phyloP scores from a whole-genome alignment of 768 basidiomycete genomes.

The Russula ochroleuca region DNA sequence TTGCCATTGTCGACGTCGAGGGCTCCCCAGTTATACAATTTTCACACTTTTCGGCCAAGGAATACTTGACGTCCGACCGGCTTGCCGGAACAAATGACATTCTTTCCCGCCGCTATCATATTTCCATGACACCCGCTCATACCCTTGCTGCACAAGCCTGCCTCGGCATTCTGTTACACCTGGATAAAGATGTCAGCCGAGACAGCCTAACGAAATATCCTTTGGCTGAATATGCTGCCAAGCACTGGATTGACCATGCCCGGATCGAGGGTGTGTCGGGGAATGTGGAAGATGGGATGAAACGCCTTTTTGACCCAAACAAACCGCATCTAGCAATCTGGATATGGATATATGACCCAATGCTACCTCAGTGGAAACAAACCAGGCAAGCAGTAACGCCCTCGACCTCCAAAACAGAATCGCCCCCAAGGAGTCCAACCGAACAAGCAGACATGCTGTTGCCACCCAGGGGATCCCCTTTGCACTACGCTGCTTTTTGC shows the following conservation, averaged over 20 bases:
- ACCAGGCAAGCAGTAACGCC: too few species aligned
- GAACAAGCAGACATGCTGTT: neutral
- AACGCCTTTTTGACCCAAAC: neutral
- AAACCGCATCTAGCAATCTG: neutral
- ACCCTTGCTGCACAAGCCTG: neutral
- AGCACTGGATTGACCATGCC: constrained; percentile 3
- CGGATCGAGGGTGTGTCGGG: neutral
- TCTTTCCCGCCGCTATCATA: neutral
- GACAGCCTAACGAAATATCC: neutral
- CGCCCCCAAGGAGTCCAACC: neutral
- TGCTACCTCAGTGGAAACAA: too few species aligned
- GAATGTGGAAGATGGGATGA: neutral
- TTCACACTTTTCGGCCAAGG: constrained; percentile 8
- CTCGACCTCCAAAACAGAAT: too few species aligned
- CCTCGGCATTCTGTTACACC: neutral
- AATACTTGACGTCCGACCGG: constrained; percentile 4
- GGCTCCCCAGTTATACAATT: neutral
- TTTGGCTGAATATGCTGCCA: neutral
- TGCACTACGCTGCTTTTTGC: neutral
- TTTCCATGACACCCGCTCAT: neutral
- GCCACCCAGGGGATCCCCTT: neutral
- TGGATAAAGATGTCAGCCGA: neutral
- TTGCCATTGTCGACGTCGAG: neutral
- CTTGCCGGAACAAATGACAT: neutral
- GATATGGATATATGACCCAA: neutral